A percentile compares a stretch with the other conserved stretches of the same genome.
Evolutionary conservation across 768 basidiomycete species (phyloP).

Genomic region (Chiua virens): DNA sequence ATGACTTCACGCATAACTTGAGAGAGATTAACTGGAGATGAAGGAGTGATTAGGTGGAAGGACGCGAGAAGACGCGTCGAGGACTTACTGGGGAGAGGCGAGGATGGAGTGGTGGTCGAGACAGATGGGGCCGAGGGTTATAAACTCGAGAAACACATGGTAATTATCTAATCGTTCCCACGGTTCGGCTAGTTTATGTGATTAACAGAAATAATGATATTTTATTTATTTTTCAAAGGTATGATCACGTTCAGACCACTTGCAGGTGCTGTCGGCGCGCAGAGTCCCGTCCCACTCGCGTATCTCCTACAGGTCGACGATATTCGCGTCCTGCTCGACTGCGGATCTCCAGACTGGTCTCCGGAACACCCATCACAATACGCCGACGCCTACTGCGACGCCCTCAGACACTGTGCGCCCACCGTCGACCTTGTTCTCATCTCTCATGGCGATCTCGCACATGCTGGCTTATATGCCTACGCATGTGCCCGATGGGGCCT

Average conservation of each 20-base stretch:
- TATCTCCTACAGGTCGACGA: slow-evolving; percentile 95
- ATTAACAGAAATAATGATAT: neutral
- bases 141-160: slow-evolving; percentile 38
- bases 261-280: slow-evolving; percentile 76
- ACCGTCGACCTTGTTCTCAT: slow-evolving; percentile 87
- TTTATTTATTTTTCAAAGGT: neutral
- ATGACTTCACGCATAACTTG: slow-evolving; percentile 90
- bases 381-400: slow-evolving; percentile 54
- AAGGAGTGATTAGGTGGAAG: neutral
- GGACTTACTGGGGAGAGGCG: slow-evolving; percentile 30
- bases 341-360: slow-evolving; percentile 87
- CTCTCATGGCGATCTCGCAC: slow-evolving; percentile 89
- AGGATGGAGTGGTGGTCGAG: slow-evolving; percentile 28
- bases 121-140: slow-evolving; percentile 41
- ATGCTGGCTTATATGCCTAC: slow-evolving; percentile 91
- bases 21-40: slow-evolving; percentile 8
- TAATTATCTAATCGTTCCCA: slow-evolving; percentile 34
- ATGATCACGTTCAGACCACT: slow-evolving; percentile 97
- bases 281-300: slow-evolving; percentile 62
- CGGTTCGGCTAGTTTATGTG: slow-evolving; percentile 15
- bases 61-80: slow-evolving; percentile 32
- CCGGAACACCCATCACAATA: slow-evolving; percentile 50
- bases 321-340: slow-evolving; percentile 89
- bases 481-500: slow-evolving; percentile 87
- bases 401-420: slow-evolving; percentile 74